Conservation (phyloP, 2,329 filamentous ascomycete species). For the Xylaria sp. region DNA sequence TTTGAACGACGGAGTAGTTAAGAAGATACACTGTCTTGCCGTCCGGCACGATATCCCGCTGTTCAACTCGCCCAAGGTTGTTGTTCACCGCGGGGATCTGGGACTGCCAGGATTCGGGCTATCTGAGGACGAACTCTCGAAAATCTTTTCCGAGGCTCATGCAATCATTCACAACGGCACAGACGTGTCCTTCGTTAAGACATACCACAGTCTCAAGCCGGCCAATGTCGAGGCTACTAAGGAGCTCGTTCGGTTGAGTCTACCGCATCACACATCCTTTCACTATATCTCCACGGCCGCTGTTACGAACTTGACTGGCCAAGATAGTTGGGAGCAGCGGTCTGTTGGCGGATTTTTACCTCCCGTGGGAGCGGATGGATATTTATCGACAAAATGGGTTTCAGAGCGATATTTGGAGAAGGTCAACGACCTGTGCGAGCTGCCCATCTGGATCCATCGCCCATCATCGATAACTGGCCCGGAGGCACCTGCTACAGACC, state of each 20-base stretch:
- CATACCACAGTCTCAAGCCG: conserved; percentile 8
- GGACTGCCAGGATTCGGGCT: not conserved
- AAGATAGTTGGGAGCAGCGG: conserved; percentile 47
- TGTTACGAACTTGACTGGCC: conserved; percentile 37
- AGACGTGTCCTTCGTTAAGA: conserved; percentile 24
- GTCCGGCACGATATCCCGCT: conserved; percentile 36
- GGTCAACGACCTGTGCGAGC: conserved; percentile 13
- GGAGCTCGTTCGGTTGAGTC: conserved; percentile 3
- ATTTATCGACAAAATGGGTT: conserved; percentile 44
- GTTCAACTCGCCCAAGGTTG: conserved; percentile 44
- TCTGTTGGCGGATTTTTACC: conserved; percentile 52
- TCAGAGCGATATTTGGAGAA: conserved; percentile 43
- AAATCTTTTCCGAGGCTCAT: conserved; percentile 16
- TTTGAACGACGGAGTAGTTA: conserved; percentile 38
- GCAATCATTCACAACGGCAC: conserved; percentile 30
- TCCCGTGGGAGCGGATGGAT: conserved; percentile 40
- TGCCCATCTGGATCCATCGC: conserved; percentile 20
- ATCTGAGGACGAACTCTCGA: not conserved
- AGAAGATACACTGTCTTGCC: conserved; percentile 51
- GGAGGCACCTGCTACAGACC: conserved; percentile 2
- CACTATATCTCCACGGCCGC: conserved; percentile 26
- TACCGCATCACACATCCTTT: conserved; percentile 7
- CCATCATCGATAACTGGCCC: conserved; percentile 17
- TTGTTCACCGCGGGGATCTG: conserved; percentile 57
- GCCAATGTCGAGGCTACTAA: conserved; percentile 20